Evolutionary conservation across 352 stramenopile species (phyloP), one percentile per base, ranked within the genome.

Genomic region (Phytopythium ostracodes): DNA sequence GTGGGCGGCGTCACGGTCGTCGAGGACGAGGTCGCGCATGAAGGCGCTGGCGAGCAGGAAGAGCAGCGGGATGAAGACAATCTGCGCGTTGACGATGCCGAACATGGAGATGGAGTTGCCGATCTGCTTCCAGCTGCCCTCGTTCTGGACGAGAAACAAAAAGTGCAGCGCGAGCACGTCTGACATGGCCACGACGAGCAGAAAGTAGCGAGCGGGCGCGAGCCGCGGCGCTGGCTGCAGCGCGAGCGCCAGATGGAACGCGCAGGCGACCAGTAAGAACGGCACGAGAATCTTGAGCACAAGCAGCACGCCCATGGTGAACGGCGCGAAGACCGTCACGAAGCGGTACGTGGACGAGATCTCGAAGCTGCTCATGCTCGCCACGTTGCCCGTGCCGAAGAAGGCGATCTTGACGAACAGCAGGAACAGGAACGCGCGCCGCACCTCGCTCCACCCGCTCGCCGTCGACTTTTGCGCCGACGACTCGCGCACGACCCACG

Each of bases 61-160:
- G 12, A 95, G 68, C 56, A 95, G 63, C 64, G 85, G 85, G 43
- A 91, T 78, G 54, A 94, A 94, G 5, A 94, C 79, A 56, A 91
- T 85, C 56, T 89, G 81, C 14, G 81, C 79, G 62, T 94, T 94
- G 54, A 91, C 85, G 56, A 94, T 89, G 47, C 85, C 85, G 66
- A 89, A 94, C 76, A 89, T 90, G 12, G 83, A 92, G 55, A 94
- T 94, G 35, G 82, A 92, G 65, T 95, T 95, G 35, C 86, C 86
- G 51, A 95, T 95, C 59, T 93, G 77, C 56, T 93, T 92, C 86
- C 86, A 95, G 53, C 80, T 91, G 62, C 86, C 86, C 81, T 95
- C 81, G 68, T 95, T 87, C 43, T 80, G 75, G 22, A 95, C 86
- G 27, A 89, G 65, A 59, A 92, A 95, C 22, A 95, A 73, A 42